Base-by-base conservation (phyloP, 495 filamentous ascomycete species). In the Penicillium herquei region DNA sequence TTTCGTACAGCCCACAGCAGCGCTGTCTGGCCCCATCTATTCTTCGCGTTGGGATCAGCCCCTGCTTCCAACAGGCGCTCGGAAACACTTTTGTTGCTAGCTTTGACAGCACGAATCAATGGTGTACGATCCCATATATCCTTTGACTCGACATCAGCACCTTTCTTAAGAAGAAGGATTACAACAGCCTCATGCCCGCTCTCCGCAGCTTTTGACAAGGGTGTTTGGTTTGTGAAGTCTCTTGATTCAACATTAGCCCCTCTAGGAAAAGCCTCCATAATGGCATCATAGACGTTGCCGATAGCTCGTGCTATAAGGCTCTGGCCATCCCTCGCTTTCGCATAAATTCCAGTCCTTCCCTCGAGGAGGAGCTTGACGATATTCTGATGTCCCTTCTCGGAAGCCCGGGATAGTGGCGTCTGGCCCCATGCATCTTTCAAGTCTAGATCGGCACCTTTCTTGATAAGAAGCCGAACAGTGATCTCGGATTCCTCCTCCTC, bases 71-170 rank as follows among this genome's bases (percentile, higher is more conserved):
- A n/a, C n/a, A n/a, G n/a, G n/a, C n/a, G n/a, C n/a, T n/a, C n/a
- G n/a, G n/a, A n/a, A n/a, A n/a, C n/a, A n/a, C n/a, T n/a, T n/a
- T n/a, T n/a, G n/a, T n/a, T n/a, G n/a, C n/a, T n/a, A n/a, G n/a
- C n/a, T n/a, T n/a, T n/a, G n/a, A n/a, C n/a, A n/a, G n/a, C n/a
- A n/a, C n/a, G n/a, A n/a, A n/a, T n/a, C n/a, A n/a, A n/a, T 35
- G 49, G 37, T 31, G 49, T 55, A 12, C 18, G 26, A 17, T 35
- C 44, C 0, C 3, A 31, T 17, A 31, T 39, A 34, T 55, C 35
- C 16, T 17, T 47, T 10, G 42, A 12, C 3, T 55, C 52, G 11
- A 46, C 2, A 32, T 55, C 52, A 40, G 18, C 49, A 40, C 35
- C 37, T 8, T 32, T 41, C 7, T 40, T 7, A 41, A 51, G 34